These are phyloP conservation scores for Skeletonema marinoi DNA, from an alignment of 108 stramenopile species.

Conservation along the genomic window DNA sequence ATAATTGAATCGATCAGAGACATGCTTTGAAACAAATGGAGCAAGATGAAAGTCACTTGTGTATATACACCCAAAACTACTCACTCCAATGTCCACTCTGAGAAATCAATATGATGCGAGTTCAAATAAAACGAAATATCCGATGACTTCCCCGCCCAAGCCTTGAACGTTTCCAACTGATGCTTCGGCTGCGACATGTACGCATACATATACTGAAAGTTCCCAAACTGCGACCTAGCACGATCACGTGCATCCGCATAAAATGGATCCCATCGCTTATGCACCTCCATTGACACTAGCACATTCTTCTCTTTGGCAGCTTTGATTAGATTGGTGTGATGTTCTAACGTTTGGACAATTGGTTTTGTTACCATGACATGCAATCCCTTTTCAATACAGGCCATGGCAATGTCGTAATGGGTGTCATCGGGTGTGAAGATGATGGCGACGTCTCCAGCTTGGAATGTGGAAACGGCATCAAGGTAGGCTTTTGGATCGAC, in stretches of 20 bases:
- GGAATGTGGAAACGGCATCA: conserved; percentile 68
- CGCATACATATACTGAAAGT: conserved; percentile 96
- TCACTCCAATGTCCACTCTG: conserved; percentile 93
- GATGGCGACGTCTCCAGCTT: conserved; percentile 91
- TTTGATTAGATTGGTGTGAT: conserved; percentile 79
- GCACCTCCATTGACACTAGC: conserved; percentile 94
- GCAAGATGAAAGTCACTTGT: not conserved
- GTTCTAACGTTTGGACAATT: conserved; percentile 93
- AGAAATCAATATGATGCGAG: conserved; percentile 98
- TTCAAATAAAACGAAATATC: conserved; percentile 99
- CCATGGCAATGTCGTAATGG: conserved; percentile 96
- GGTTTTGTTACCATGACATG: conserved; percentile 99
- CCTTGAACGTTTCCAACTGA: conserved; percentile 98
- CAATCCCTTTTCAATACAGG: conserved; percentile 88
- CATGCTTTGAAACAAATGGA: not conserved
- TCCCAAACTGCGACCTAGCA: conserved; percentile 72
- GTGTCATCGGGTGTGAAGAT: conserved; percentile 99
- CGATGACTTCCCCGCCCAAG: conserved; percentile 97
- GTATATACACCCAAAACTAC: not conserved
- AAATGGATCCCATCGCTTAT: conserved; percentile 99
- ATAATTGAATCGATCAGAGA: not conserved
- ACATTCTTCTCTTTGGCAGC: conserved; percentile 88
- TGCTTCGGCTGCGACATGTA: conserved; percentile 99
- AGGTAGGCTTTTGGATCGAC: conserved; percentile 87
- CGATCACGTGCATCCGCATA: conserved; percentile 99